Evolutionary conservation across 108 stramenopile genomes (phyloP), one percentile per base, ranked within the genome.

Genomic region (Conticribra weissflogii): DNA sequence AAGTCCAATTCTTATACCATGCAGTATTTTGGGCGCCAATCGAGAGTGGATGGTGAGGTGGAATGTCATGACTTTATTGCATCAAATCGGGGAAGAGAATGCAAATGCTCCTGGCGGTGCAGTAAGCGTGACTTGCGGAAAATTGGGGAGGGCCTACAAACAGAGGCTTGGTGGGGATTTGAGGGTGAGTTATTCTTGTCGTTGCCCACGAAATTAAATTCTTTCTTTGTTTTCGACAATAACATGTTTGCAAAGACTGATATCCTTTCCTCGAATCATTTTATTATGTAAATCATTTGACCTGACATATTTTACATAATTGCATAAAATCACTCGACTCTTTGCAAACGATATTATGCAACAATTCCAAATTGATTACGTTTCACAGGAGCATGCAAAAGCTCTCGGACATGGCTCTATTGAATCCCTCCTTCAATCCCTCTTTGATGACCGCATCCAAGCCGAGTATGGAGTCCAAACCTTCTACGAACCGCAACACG

Each of bases 1-100:
- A 22, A 88, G 86, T 25, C 93, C 93, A 0, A 74, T 94, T 14
- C 65, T 92, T 12, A 81, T 94, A 5, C 93, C 93, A 7, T 89
- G 88, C 75, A 88, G 84, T 57, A 65, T 94, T 50, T 64, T 94
- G 58, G 83, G 81, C 15, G 71, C 88, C 45, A 84, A 87, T 55
- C 86, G 86, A 3, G 68, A 73, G 44, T 74, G 64, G 28, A 84
- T 87, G 78, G 78, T 92, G 9, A 76, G 86, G 41, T 81, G 86
- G 83, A 94, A 91, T 82, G 54, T 91, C 25, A 63, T 91, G 22
- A 81, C 72, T 33, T 63, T 94, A 51, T 52, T 94, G 61, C 77
- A 88, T 47, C 75, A 76, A 66, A 79, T 90, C 68, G 90, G 81
- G 16, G 77, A 74, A 77, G 47, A 66, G 59, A 53, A 21, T 68